Percentiles rank a stretch among this genome's conserved stretches.
These are phyloP conservation scores for Trametes sanguinea DNA, from an alignment of 768 basidiomycete species.

Conservation along the genomic window DNA sequence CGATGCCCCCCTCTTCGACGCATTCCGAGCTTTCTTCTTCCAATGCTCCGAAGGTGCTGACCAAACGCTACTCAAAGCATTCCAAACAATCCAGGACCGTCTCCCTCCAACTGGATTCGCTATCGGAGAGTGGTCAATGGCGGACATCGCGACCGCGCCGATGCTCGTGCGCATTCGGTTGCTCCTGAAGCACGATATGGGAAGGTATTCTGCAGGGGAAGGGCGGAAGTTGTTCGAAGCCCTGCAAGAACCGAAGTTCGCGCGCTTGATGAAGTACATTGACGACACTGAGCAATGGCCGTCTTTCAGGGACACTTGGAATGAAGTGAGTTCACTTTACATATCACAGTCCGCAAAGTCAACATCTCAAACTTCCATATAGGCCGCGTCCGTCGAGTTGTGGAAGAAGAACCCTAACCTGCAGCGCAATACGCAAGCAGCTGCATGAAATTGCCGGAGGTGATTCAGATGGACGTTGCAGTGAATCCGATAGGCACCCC, in stretches of 20 bases:
- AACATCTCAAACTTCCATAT: no score
- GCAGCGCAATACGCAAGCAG: no score
- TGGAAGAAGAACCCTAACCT: no score
- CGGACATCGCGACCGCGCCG: slow-evolving; percentile 61
- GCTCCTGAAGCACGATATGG: slow-evolving; percentile 49
- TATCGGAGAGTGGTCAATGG: slow-evolving; percentile 51
- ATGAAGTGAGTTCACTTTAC: slow-evolving; percentile 43
- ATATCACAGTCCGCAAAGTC: no score
- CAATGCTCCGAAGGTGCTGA: slow-evolving; percentile 38
- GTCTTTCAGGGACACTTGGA: slow-evolving; percentile 57
- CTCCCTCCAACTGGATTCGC: slow-evolving; percentile 51
- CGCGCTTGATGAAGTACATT: slow-evolving; percentile 50
- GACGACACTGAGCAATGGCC: slow-evolving; percentile 48
- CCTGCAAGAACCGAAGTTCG: slow-evolving; percentile 49
- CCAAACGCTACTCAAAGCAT: slow-evolving; percentile 41
- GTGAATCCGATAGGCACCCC: no score
- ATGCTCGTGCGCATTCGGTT: slow-evolving; percentile 55
- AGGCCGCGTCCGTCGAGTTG: no score
- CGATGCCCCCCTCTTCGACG: slow-evolving; percentile 40
- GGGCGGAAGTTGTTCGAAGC: slow-evolving; percentile 45
- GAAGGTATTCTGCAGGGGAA: slow-evolving; percentile 50
- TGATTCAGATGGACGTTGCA: no score
- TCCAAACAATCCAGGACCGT: slow-evolving; percentile 51
- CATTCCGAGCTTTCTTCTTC: slow-evolving; percentile 38
- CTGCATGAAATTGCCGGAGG: no score